phyloP scores from a whole-genome alignment of 768 basidiomycete species.

The Suillus plorans region DNA sequence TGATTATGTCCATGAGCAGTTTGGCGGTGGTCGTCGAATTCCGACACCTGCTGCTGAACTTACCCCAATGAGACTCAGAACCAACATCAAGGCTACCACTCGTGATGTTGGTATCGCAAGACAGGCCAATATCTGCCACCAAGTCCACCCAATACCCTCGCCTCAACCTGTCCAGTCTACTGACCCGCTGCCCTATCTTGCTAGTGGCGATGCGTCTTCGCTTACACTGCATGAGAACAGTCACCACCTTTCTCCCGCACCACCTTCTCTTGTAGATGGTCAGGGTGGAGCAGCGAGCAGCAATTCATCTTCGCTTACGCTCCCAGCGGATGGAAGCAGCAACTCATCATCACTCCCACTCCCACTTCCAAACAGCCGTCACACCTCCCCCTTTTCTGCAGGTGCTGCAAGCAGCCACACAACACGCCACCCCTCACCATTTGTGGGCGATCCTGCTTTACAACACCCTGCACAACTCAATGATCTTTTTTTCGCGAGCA shows the following conservation, averaged over 20 bases:
- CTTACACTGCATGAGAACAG: background rate
- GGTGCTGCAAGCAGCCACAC: background rate
- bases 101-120: background rate
- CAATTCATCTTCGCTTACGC: too few species aligned
- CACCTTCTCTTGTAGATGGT: too few species aligned
- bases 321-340: background rate
- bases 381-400: background rate
- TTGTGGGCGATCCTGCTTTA: background rate
- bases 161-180: background rate
- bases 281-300: too few species aligned
- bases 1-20: too few species aligned
- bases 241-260: background rate
- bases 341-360: background rate
- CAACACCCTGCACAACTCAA: background rate
- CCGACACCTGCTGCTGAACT: too few species aligned
- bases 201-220: background rate
- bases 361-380: background rate
- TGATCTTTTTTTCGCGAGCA: background rate
- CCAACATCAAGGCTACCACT: too few species aligned
- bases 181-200: background rate
- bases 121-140: background rate
- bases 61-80: too few species aligned
- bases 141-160: background rate
- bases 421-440: background rate
- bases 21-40: too few species aligned